Percentiles rank a stretch among this genome's conserved stretches.
Evolutionary conservation across 1,139 yeast species (phyloP).

Genomic region (Blastobotrys arbuscula): DNA sequence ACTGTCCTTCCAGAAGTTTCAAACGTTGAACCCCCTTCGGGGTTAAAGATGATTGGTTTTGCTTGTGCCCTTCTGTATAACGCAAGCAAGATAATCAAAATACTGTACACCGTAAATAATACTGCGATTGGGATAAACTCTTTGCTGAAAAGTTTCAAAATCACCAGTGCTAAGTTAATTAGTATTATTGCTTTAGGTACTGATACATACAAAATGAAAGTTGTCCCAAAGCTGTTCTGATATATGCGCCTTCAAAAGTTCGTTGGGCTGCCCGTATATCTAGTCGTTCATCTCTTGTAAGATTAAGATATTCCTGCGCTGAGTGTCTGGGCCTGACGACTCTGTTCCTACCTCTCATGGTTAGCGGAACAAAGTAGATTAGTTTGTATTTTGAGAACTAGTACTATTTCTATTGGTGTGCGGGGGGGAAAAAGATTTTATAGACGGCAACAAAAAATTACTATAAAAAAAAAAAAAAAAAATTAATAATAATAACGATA

Average conservation of each 20-base stretch:
- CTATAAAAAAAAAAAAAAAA: no score
- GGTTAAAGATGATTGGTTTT: conserved; percentile 19
- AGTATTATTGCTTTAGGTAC: neutral
- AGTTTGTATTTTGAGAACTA: no score
- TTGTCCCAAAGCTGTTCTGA: conserved; percentile 38
- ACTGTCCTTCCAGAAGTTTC: conserved; percentile 32
- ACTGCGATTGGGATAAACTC: conserved; percentile 39
- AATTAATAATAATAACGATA: no score
- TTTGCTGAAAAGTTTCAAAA: conserved; percentile 35
- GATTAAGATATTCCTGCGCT: conserved; percentile 12
- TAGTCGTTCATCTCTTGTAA: conserved; percentile 9
- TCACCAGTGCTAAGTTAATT: conserved; percentile 27
- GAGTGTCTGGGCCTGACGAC: neutral
- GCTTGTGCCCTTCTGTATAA: conserved; percentile 27
- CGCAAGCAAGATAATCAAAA: conserved; percentile 33
- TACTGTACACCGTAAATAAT: conserved; percentile 35
- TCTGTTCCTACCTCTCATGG: neutral
- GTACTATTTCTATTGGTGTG: no score
- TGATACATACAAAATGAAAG: conserved; percentile 32
- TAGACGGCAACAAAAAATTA: neutral
- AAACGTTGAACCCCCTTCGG: conserved; percentile 17
- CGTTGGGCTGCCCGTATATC: conserved; percentile 34
- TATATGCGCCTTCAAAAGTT: conserved; percentile 41
- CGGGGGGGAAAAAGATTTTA: neutral
- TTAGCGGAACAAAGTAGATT: no score